These are phyloP conservation scores for Moricandia arvensis DNA, from an alignment of 345 rosid species.

Conservation along the genomic window DNA sequence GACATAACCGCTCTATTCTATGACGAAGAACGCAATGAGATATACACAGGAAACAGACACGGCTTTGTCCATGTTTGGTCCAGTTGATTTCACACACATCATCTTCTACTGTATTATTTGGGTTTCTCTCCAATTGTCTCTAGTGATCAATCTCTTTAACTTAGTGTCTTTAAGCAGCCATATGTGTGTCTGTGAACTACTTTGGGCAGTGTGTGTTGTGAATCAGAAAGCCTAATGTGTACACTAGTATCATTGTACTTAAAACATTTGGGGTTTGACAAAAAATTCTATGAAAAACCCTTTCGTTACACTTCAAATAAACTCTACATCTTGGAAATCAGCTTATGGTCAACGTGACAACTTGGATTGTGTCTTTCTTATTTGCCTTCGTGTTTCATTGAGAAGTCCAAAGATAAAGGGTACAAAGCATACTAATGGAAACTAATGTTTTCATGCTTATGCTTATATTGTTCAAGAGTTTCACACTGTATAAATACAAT, in stretches of 20 bases:
- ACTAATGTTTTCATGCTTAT: too few relatives aligned
- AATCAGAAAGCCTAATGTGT: constrained; percentile 16
- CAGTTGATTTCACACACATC: constrained; percentile 49
- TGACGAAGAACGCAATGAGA: constrained; percentile 89
- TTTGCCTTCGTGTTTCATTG: too few relatives aligned
- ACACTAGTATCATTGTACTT: constrained; percentile 7
- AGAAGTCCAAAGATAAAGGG: too few relatives aligned
- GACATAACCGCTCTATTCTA: constrained; percentile 90
- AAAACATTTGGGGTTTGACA: neutral
- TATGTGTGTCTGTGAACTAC: constrained; percentile 15
- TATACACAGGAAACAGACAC: constrained; percentile 75
- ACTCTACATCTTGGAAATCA: neutral
- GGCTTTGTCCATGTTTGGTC: constrained; percentile 93
- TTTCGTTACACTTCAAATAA: neutral
- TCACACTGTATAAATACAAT: too few relatives aligned
- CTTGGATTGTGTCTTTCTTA: too few relatives aligned
- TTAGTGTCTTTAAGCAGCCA: constrained; percentile 17
- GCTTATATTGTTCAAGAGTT: too few relatives aligned
- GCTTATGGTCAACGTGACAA: neutral
- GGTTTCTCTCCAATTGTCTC: constrained; percentile 23
- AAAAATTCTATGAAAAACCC: neutral
- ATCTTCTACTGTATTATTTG: constrained; percentile 14
- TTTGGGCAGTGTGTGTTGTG: constrained; percentile 26
- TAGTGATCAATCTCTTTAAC: constrained; percentile 20
- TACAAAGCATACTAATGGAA: too few relatives aligned